These are phyloP conservation scores for Lasiodiplodia theobromae DNA, from an alignment of 2,329 filamentous ascomycete species.

Conservation along the genomic window DNA sequence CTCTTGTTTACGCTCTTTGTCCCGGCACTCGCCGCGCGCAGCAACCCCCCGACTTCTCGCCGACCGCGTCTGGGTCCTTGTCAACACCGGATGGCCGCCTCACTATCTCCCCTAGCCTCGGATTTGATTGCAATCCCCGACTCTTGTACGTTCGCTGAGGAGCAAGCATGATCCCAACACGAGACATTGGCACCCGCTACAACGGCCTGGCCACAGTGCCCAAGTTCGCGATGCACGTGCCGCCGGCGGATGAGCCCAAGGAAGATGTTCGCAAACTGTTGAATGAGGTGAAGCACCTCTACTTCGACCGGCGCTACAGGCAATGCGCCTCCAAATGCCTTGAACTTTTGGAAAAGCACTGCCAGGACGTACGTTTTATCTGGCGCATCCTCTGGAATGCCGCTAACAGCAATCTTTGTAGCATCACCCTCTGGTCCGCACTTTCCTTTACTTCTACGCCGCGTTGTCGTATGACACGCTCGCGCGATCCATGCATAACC, in stretches of 20 bases:
- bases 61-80: not conserved
- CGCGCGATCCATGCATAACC: constrained; percentile 44
- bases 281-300: constrained; percentile 28
- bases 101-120: not conserved
- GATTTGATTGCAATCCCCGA: not conserved
- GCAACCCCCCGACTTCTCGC: constrained; percentile 8
- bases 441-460: constrained; percentile 48
- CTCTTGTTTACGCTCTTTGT: constrained; percentile 22
- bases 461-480: constrained; percentile 47
- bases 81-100: not conserved
- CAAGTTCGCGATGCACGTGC: constrained; percentile 16
- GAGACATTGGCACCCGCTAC: constrained; percentile 16
- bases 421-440: constrained; percentile 44
- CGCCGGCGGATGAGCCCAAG: not conserved
- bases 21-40: constrained; percentile 5
- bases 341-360: constrained; percentile 36
- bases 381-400: not conserved
- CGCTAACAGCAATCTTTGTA: constrained; percentile 29
- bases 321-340: constrained; percentile 44
- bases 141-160: not conserved
- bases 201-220: constrained; percentile 23
- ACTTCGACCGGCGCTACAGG: constrained; percentile 43
- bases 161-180: constrained; percentile 9
- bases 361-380: constrained; percentile 10
- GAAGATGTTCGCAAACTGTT: constrained; percentile 22